phyloP scores from a whole-genome alignment of 306 rosid species.

The Cucumis hystrix region DNA sequence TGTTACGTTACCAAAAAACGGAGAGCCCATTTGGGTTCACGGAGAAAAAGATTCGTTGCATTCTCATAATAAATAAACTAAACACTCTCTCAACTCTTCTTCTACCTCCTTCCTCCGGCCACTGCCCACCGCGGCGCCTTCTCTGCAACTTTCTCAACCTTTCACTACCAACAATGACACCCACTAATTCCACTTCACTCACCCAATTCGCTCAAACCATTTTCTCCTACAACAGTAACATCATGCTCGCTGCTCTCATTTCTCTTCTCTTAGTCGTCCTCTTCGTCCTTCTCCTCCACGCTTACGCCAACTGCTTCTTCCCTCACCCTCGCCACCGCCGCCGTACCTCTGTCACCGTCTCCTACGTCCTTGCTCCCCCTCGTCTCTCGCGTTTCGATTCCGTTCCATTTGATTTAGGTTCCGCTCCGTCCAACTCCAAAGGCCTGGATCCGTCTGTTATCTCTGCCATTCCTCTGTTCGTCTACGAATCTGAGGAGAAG shows the following conservation, averaged over 20 bases:
- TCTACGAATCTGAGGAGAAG: constrained; percentile 19
- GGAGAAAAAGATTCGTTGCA: not conserved
- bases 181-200: constrained; percentile 16
- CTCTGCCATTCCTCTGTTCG: constrained; percentile 51
- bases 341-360: constrained; percentile 36
- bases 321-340: constrained; percentile 38
- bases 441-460: constrained; percentile 49
- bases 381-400: constrained; percentile 37
- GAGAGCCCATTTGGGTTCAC: not conserved
- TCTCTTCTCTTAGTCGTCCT: constrained; percentile 69
- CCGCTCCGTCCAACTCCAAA: constrained; percentile 40
- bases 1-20: not conserved
- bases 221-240: constrained; percentile 62
- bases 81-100: not conserved
- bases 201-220: constrained; percentile 30
- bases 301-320: constrained; percentile 79
- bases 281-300: constrained; percentile 83
- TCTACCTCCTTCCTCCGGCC: not conserved
- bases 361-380: constrained; percentile 45
- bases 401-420: constrained; percentile 27
- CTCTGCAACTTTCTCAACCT: not conserved
- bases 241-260: constrained; percentile 74
- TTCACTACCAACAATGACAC: not conserved
- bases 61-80: not conserved
- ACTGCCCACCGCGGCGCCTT: not conserved